Conservation (phyloP, 495 filamentous ascomycete genomes). For the Daldinia loculata region DNA sequence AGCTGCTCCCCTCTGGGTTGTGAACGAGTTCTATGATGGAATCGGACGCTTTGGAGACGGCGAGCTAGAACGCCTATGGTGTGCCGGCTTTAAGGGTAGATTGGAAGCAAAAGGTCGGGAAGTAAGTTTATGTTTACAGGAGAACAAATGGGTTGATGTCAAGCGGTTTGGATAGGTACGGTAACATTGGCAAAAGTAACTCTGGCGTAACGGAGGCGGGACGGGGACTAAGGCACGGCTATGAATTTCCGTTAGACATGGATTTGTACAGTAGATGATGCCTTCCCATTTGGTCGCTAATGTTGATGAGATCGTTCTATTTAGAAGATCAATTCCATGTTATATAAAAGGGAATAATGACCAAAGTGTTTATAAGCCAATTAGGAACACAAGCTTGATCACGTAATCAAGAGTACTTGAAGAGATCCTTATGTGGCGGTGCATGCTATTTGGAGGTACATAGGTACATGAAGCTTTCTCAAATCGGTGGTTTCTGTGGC, state of each 20-base stretch:
- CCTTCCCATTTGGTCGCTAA: neutral
- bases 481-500: too few relatives aligned
- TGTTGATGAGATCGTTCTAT: neutral
- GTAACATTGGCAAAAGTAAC: constrained; percentile 5
- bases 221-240: neutral
- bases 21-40: constrained; percentile 46
- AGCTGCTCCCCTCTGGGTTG: constrained; percentile 46
- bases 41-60: constrained; percentile 44
- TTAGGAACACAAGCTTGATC: neutral
- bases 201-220: neutral
- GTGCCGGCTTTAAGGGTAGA: constrained; percentile 47
- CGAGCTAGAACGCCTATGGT: constrained; percentile 54
- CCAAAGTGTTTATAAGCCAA: neutral
- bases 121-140: constrained; percentile 38
- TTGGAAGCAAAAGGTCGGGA: constrained; percentile 39
- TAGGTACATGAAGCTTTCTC: neutral
- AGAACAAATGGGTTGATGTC: constrained; percentile 40
- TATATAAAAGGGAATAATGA: neutral
- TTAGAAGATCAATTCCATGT: neutral
- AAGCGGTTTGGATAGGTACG: constrained; percentile 35
- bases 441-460: neutral
- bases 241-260: neutral
- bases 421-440: neutral
- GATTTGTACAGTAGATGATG: neutral
- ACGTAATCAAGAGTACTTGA: neutral